A percentile compares a stretch with the other conserved stretches of the same genome.
phyloP scores from a whole-genome alignment of 2,329 filamentous ascomycete species.

The Colletotrichum brevisporum region DNA sequence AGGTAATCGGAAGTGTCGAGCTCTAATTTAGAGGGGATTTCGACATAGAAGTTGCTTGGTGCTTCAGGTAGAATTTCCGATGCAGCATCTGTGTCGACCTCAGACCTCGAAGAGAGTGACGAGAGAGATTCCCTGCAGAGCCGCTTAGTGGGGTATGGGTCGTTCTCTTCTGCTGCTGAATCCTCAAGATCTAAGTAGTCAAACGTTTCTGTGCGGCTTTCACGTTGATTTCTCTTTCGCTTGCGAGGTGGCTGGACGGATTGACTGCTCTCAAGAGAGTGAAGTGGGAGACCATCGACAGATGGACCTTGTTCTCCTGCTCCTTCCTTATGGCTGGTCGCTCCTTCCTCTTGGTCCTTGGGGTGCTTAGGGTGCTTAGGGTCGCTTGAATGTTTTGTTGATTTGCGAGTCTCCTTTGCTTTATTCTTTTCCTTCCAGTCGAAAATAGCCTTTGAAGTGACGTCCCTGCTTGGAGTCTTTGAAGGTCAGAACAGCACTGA shows the following conservation, averaged over 20 bases:
- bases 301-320: neutral
- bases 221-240: conserved; percentile 23
- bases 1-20: conserved; percentile 54
- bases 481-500: conserved; percentile 14
- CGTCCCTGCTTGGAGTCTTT: conserved; percentile 43
- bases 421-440: conserved; percentile 50
- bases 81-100: conserved; percentile 33
- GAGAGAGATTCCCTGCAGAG: conserved; percentile 28
- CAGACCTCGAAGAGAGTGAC: conserved; percentile 27
- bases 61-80: conserved; percentile 33
- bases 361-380: too few relatives aligned
- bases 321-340: neutral
- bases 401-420: conserved; percentile 1
- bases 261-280: conserved; percentile 33
- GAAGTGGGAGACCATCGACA: neutral
- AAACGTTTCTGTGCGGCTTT: neutral
- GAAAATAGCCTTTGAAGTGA: conserved; percentile 48
- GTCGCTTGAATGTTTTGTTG: neutral
- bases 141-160: conserved; percentile 11
- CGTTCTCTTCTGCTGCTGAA: conserved; percentile 13
- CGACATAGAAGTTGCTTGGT: conserved; percentile 42
- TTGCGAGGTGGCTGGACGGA: conserved; percentile 21
- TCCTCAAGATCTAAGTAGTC: conserved; percentile 10
- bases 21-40: conserved; percentile 48
- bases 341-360: too few relatives aligned